A percentile compares a stretch with the other conserved stretches of the same genome.
Conservation (phyloP, 2,329 filamentous ascomycete genomes). For the Aspergillus novoparasiticus region DNA sequence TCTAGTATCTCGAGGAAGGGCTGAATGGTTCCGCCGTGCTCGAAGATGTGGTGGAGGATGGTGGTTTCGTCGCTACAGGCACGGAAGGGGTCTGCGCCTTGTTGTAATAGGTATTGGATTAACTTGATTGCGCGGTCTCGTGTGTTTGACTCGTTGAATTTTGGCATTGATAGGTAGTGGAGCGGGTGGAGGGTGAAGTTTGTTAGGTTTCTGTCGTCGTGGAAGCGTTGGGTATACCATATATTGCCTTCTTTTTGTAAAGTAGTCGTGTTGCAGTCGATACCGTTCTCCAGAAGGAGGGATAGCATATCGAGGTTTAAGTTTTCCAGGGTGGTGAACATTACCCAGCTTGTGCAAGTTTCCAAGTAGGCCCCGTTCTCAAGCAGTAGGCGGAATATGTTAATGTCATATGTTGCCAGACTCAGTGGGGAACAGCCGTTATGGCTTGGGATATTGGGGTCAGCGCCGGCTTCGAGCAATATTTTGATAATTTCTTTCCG, state of each 20-base stretch:
- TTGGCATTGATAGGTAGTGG: conserved; percentile 19
- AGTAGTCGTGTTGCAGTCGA: conserved; percentile 15
- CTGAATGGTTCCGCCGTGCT: conserved; percentile 18
- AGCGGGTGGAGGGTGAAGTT: conserved; percentile 16
- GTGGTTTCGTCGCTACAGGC: conserved; percentile 5
- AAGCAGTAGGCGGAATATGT: conserved; percentile 18
- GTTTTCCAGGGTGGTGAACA: conserved; percentile 14
- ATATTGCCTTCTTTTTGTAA: conserved; percentile 12
- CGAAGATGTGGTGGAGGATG: conserved; percentile 18
- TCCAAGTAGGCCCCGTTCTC: conserved; percentile 16
- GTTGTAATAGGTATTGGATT: conserved; percentile 16
- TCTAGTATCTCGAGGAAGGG: conserved; percentile 16
- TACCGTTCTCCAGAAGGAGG: conserved; percentile 11
- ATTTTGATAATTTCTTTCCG: conserved; percentile 15
- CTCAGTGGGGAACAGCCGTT: conserved; percentile 19
- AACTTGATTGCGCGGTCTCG: conserved; percentile 17
- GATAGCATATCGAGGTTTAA: conserved; percentile 12
- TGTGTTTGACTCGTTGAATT: conserved; percentile 20
- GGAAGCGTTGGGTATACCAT: conserved; percentile 16
- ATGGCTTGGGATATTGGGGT: conserved; percentile 19
- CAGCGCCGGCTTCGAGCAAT: conserved; percentile 20
- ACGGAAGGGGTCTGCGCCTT: conserved; percentile 21
- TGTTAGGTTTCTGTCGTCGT: neutral
- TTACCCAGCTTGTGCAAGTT: neutral
- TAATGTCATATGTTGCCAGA: conserved; percentile 12